These are phyloP conservation scores for Coemansia sp. DNA, from an alignment of 192 early-diverging fungal species.

Conservation along the genomic window DNA sequence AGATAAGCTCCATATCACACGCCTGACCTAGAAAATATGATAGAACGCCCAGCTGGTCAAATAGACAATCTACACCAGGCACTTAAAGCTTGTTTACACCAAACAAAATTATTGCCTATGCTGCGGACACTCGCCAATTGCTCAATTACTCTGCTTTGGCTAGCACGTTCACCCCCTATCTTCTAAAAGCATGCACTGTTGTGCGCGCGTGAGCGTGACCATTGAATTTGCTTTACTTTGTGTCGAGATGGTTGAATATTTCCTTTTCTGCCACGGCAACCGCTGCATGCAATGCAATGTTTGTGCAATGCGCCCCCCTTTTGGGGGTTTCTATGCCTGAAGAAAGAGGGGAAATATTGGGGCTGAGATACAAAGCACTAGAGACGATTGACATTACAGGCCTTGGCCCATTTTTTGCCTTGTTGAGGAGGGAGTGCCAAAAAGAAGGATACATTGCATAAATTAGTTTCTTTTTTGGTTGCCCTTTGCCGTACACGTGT, in stretches of 20 bases:
- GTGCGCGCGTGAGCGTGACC: slow-evolving; percentile 8
- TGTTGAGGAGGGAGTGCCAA: neutral
- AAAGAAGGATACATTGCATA: slow-evolving; percentile 2
- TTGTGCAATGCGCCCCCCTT: neutral
- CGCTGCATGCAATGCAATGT: slow-evolving; percentile 8
- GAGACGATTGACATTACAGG: neutral
- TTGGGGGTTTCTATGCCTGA: neutral
- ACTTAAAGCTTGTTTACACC: neutral
- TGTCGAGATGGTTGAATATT: slow-evolving; percentile 2
- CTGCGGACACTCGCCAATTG: neutral
- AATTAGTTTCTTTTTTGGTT: slow-evolving; percentile 1
- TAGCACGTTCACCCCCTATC: neutral
- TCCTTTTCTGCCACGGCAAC: slow-evolving; percentile 7
- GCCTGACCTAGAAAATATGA: neutral
- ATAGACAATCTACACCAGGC: neutral
- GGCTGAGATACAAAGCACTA: neutral
- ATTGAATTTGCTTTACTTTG: slow-evolving; percentile 2
- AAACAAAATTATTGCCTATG: neutral
- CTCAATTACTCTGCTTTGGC: neutral
- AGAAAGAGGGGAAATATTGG: neutral
- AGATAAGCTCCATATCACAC: neutral
- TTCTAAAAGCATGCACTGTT: neutral
- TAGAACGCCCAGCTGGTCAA: too few relatives aligned
- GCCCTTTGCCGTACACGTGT: neutral
- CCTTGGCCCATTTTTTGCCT: neutral